phyloP scores from a whole-genome alignment of 345 rosid species.

The Camelina laxa region DNA sequence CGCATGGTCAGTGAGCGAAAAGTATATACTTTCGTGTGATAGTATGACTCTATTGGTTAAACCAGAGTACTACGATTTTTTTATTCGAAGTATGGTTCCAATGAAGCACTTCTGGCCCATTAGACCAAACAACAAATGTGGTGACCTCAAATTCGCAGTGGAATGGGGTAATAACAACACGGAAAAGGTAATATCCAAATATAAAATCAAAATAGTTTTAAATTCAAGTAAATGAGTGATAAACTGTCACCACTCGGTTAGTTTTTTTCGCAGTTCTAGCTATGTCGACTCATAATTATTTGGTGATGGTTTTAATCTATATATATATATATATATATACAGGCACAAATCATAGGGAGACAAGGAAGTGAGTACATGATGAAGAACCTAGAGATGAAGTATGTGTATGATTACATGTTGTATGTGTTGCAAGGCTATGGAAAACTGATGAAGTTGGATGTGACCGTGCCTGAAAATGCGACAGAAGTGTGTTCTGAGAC shows the following conservation, averaged over 20 bases:
- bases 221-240: neutral
- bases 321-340: constrained; percentile 14
- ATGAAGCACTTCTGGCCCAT: constrained; percentile 63
- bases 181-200: constrained; percentile 13
- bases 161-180: constrained; percentile 47
- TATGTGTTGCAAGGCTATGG: constrained; percentile 56
- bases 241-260: neutral
- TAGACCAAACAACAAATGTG: constrained; percentile 36
- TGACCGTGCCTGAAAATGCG: constrained; percentile 48
- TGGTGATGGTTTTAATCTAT: constrained; percentile 16
- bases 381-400: constrained; percentile 53
- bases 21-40: constrained; percentile 58
- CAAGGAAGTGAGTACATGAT: constrained; percentile 53
- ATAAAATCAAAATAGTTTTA: neutral
- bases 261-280: neutral
- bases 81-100: constrained; percentile 53
- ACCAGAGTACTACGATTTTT: constrained; percentile 56
- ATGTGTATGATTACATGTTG: constrained; percentile 66
- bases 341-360: constrained; percentile 61
- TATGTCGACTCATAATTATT: neutral
- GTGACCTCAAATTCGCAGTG: constrained; percentile 41
- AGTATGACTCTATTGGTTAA: constrained; percentile 50
- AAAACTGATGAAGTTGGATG: constrained; percentile 55
- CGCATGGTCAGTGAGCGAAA: constrained; percentile 63
- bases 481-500: constrained; percentile 51